These are phyloP conservation scores for Penicillium palitans DNA, from an alignment of 2,329 filamentous ascomycete species.

Conservation along the genomic window DNA sequence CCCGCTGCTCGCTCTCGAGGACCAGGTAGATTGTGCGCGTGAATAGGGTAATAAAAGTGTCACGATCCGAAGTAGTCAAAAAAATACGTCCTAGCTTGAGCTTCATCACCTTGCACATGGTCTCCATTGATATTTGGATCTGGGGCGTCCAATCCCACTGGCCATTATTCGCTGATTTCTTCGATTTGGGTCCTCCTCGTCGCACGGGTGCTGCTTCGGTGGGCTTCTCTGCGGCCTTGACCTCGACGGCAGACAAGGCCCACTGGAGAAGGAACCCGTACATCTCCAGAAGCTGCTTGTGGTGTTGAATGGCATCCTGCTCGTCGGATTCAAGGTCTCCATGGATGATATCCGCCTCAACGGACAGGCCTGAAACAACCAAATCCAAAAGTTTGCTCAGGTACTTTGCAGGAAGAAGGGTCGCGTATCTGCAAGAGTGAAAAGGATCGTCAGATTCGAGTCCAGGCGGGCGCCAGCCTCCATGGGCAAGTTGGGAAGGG, in stretches of 20 bases:
- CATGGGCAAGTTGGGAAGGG: constrained; percentile 41
- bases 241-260: constrained; percentile 92
- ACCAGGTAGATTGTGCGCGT: constrained; percentile 92
- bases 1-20: constrained; percentile 87
- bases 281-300: constrained; percentile 89
- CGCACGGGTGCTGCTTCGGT: constrained; percentile 68
- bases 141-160: constrained; percentile 88
- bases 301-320: constrained; percentile 78
- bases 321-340: constrained; percentile 89
- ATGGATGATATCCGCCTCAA: constrained; percentile 82
- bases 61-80: constrained; percentile 90
- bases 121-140: constrained; percentile 82
- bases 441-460: constrained; percentile 62
- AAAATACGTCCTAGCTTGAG: constrained; percentile 92
- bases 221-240: constrained; percentile 87
- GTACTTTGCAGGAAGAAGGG: constrained; percentile 74
- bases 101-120: constrained; percentile 94
- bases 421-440: constrained; percentile 71
- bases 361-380: constrained; percentile 78
- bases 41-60: constrained; percentile 89
- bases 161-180: constrained; percentile 70
- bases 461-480: constrained; percentile 40
- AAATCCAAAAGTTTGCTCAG: constrained; percentile 93
- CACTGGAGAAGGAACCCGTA: constrained; percentile 94
- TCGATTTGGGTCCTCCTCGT: constrained; percentile 74